Percentiles rank a stretch among this genome's conserved stretches.
Evolutionary conservation across 1,139 yeast genomes (phyloP).

Genomic region (Kodamaea anthophila): DNA sequence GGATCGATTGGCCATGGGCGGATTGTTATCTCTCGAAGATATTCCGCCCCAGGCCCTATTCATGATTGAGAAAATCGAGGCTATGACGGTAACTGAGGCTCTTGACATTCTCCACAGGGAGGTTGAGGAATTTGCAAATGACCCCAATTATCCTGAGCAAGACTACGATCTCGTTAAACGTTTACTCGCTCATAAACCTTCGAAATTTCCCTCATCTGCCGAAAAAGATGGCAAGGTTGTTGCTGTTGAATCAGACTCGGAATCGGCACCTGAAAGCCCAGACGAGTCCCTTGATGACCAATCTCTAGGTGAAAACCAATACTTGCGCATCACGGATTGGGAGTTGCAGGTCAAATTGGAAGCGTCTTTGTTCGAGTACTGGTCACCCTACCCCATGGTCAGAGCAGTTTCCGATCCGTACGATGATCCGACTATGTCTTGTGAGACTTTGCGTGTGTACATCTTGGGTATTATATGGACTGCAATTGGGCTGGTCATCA

Average conservation of each 20-base stretch:
- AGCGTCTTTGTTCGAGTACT: slow-evolving; percentile 34
- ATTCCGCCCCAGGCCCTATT: slow-evolving; percentile 22
- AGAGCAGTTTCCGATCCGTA: slow-evolving; percentile 49
- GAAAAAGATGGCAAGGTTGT: background rate
- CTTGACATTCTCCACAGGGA: slow-evolving; percentile 14
- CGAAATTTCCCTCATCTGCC: slow-evolving; percentile 4
- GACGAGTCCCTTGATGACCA: slow-evolving; percentile 1
- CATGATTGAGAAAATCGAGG: slow-evolving; percentile 18
- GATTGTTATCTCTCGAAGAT: slow-evolving; percentile 21
- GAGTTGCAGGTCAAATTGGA: slow-evolving; percentile 12
- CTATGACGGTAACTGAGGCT: slow-evolving; percentile 13
- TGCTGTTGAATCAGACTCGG: slow-evolving; percentile 1
- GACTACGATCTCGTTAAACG: slow-evolving; percentile 11
- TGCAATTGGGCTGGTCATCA: slow-evolving; percentile 47
- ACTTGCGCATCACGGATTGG: too few species aligned
- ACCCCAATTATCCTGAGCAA: slow-evolving; percentile 18
- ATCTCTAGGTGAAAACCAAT: background rate
- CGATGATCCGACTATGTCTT: slow-evolving; percentile 43
- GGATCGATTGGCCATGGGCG: slow-evolving; percentile 22
- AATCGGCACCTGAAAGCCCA: slow-evolving; percentile 1
- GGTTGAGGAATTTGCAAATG: slow-evolving; percentile 17
- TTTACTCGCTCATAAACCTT: too few species aligned
- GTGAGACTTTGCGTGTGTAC: slow-evolving; percentile 55
- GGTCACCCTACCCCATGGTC: slow-evolving; percentile 61
- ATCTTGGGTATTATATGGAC: slow-evolving; percentile 51